Conservation (phyloP, 2,329 filamentous ascomycete genomes). For the Metarhizium album region DNA sequence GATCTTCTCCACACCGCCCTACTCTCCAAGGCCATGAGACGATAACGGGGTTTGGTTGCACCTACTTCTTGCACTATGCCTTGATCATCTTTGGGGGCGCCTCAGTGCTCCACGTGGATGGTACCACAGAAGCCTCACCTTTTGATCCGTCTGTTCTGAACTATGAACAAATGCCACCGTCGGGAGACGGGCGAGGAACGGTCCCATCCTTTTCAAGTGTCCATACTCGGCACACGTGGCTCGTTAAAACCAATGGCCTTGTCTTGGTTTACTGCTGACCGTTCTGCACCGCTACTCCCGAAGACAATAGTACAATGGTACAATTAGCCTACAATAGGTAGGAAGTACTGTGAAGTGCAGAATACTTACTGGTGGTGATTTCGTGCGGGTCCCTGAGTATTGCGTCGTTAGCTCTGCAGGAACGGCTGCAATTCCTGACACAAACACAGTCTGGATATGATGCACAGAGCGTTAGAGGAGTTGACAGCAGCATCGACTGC, state of each 20-base stretch:
- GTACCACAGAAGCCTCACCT: background rate
- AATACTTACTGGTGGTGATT: background rate
- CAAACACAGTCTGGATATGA: no score
- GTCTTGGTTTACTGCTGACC: no score
- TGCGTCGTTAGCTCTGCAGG: background rate
- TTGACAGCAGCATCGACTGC: no score
- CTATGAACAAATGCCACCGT: background rate
- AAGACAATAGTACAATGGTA: background rate
- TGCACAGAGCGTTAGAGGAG: no score
- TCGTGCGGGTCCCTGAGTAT: background rate
- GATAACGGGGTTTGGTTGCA: no score
- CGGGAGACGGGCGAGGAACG: background rate
- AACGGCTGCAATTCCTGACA: background rate
- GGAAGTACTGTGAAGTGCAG: background rate
- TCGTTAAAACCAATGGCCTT: no score
- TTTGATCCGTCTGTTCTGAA: no score
- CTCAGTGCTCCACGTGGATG: background rate
- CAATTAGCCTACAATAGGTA: background rate
- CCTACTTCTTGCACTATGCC: no score
- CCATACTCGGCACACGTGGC: no score
- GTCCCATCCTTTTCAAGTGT: background rate
- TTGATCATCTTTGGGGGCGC: no score
- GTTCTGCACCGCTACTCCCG: background rate
- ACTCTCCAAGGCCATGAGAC: background rate
- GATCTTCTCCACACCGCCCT: background rate